Base-by-base conservation (phyloP, 352 stramenopile genomes). In the Phytopythium mirpurense region DNA sequence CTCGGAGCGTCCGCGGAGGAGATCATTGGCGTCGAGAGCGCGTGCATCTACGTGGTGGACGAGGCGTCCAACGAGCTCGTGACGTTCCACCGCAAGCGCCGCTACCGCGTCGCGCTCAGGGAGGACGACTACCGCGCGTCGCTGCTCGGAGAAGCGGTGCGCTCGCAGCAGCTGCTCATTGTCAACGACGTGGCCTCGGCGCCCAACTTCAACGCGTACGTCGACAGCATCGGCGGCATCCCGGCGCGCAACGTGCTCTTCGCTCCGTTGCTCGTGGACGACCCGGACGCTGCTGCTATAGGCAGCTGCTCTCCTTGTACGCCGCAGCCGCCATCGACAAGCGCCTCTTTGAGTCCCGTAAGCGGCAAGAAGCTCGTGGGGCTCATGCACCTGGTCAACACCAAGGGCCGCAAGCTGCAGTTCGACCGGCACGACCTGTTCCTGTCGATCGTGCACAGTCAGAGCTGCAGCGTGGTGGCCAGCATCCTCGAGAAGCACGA, bases 351-450 rank as follows among this genome's bases (percentile, higher is more conserved):
- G 9, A 37, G 16, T 38, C 18, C 44, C 11, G 24, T 10, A 31
- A 52, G 15, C 16, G 31, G 31, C 6, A 65, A 73, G 51, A 80
- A 72, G 29, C 60, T 86, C n/a, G 74, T 91, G 15, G 80, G 80
- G 0, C 37, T 91, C 24, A 51, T 89, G 19, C 80, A 91, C 23
- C 54, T 91, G 16, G 77, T 91, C 0, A 91, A 89, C 53, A 87
- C 63, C 11, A 85, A 79, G 27, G 74, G 80, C 9, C 69, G 75
- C 5, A 88, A 86, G 47, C 49, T 60, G 2, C 54, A 65, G 32
- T 91, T 91, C 48, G 80, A 91, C 23, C 60, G 60, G 7, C 74
- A 88, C 42, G 80, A 91, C 48, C 64, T 88, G 21, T 86, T 91
- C 51, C 60, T 91, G 16, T 84, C 80, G n/a, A 89, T 91, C 43